Evolutionary conservation across 257 asterid species (phyloP).

Genomic region (Echium plantagineum): DNA sequence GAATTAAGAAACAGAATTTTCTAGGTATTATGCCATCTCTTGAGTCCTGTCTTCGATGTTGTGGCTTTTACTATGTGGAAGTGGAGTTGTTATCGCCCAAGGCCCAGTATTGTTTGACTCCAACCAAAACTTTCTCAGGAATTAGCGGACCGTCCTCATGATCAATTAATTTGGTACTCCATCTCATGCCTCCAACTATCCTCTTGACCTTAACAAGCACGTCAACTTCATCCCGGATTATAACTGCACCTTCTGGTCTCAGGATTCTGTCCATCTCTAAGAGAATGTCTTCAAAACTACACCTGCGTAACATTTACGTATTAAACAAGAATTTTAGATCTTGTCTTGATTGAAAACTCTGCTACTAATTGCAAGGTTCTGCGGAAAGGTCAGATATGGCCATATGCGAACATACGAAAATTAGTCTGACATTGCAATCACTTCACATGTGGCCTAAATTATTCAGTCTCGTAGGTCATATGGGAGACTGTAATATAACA

Average conservation of each 20-base stretch:
- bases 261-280: slow-evolving; percentile 91
- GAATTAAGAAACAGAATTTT: slow-evolving; percentile 8
- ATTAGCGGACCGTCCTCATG: slow-evolving; percentile 94
- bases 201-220: slow-evolving; percentile 74
- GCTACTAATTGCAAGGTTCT: too few relatives aligned
- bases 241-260: slow-evolving; percentile 94
- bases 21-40: slow-evolving; percentile 7
- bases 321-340: not conserved
- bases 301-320: slow-evolving; percentile 25
- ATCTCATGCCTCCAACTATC: slow-evolving; percentile 65
- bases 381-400: too few relatives aligned
- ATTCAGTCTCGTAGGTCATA: too few relatives aligned
- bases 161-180: slow-evolving; percentile 73
- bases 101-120: slow-evolving; percentile 88
- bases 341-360: not conserved
- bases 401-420: too few relatives aligned
- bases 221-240: slow-evolving; percentile 75
- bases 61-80: slow-evolving; percentile 31
- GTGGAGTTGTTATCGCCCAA: slow-evolving; percentile 55
- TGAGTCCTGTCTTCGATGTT: slow-evolving; percentile 7
- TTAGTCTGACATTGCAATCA: too few relatives aligned
- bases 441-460: too few relatives aligned
- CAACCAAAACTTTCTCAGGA: slow-evolving; percentile 69
- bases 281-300: slow-evolving; percentile 76
- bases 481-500: too few relatives aligned